Base-by-base conservation (phyloP, 495 filamentous ascomycete genomes). In the Penicillium cinerascens region DNA sequence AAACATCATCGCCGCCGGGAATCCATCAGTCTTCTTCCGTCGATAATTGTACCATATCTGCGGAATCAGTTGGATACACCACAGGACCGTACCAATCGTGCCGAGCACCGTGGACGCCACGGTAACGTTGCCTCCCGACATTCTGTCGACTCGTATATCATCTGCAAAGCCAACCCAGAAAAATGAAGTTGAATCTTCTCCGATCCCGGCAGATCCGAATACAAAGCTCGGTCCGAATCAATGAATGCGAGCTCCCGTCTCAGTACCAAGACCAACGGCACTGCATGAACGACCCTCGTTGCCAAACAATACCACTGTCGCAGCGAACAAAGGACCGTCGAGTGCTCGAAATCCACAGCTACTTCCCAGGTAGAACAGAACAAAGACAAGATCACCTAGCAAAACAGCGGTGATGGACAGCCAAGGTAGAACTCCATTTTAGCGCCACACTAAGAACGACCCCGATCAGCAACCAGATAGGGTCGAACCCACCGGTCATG, bases 21-120 rank as follows among this genome's bases (percentile, higher is more conserved):
- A 72, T 0, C 87, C 87, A 37, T 89, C 84, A 1, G 87, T 90
- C 44, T 79, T 79, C 58, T 91, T 91, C 10, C 69, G 75, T 9
- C 74, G 71, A 77, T 81, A 88, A 63, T 88, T 91, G 51, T 80
- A 77, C 85, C 85, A 89, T 68, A 89, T 86, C 54, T 81, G 78
- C 1, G 78, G 78, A 29, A 79, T 58, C 44, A 81, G 49, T 42
- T 81, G 78, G 50, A 81, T 63, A 50, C 78, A 81, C 75, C 78
- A 81, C 25, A 79, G 68, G n/a, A 80, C 65, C 0, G 78, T 81
- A 2, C 78, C 78, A 52, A 81, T 77, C 4, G 76, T 79, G 44
- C 78, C 78, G 18, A 81, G 69, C n/a, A 80, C 69, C 38, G 74
- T 80, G 39, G 78, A 76, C 8, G 78, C 67, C 11, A 75, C 47